Evolutionary conservation across 1,284 basidiomycete species (phyloP).

Genomic region (Fomitopsis betulina): DNA sequence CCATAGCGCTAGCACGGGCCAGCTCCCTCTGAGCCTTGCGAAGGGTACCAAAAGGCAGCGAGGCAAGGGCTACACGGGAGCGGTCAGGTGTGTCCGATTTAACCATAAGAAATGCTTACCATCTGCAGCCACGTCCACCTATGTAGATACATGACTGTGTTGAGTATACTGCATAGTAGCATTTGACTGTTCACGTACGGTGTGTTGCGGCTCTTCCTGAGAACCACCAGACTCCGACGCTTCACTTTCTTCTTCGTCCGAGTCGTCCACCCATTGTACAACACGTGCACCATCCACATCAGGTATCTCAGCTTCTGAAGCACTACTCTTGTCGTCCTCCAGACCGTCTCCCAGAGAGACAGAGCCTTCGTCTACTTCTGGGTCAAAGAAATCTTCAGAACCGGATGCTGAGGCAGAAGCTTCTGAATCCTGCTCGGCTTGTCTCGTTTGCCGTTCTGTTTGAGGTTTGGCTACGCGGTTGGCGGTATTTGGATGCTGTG

Average conservation of each 20-base stretch:
- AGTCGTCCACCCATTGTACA: conserved; percentile 32
- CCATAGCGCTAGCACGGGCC: conserved; percentile 31
- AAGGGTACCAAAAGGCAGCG: conserved; percentile 60
- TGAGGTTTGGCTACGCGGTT: not conserved
- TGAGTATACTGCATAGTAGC: not conserved
- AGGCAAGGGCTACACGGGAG: conserved; percentile 43
- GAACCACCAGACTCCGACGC: conserved; percentile 13
- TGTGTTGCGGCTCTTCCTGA: conserved; percentile 16
- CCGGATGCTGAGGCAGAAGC: not conserved
- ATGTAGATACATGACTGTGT: not conserved
- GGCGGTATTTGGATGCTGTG: not conserved
- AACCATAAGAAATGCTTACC: conserved; percentile 10
- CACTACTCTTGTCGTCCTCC: not conserved
- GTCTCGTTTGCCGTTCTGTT: not conserved
- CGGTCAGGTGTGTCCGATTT: conserved; percentile 8
- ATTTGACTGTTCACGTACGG: conserved; percentile 13
- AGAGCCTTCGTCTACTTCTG: conserved; percentile 10
- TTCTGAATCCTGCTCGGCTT: not conserved
- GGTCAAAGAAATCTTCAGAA: conserved; percentile 6
- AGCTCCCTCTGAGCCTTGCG: conserved; percentile 62
- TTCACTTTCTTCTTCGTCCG: conserved; percentile 24
- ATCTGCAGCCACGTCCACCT: conserved; percentile 36
- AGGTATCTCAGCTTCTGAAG: conserved; percentile 17
- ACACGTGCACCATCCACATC: conserved; percentile 27
- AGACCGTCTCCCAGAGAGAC: conserved; percentile 2